Conservation (phyloP, 345 rosid species). For the Sapria himalayana region DNA sequence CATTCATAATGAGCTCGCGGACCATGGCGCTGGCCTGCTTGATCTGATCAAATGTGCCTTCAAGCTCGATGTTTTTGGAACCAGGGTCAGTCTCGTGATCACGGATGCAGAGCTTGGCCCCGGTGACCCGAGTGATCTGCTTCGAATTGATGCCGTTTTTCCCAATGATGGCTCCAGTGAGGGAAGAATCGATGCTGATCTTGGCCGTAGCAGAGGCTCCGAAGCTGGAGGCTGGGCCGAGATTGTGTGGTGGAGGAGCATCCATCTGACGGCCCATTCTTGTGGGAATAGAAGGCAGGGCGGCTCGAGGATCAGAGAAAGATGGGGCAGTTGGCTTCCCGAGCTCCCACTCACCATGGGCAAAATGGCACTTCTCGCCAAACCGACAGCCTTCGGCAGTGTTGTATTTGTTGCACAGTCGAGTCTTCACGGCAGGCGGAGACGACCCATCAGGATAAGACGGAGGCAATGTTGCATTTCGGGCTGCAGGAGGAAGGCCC, state of each 20-base stretch:
- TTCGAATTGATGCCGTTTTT: conserved; percentile 85
- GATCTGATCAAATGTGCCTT: conserved; percentile 93
- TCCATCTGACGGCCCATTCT: conserved; percentile 36
- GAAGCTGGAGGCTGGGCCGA: conserved; percentile 53
- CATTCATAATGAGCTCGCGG: conserved; percentile 54
- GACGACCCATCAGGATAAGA: conserved; percentile 36
- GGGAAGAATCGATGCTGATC: conserved; percentile 78
- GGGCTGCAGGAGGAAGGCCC: conserved; percentile 27
- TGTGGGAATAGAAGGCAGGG: conserved; percentile 18
- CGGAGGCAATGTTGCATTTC: conserved; percentile 35
- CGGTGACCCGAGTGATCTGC: conserved; percentile 69
- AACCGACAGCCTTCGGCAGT: conserved; percentile 75
- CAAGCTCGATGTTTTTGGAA: conserved; percentile 74
- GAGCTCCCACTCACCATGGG: conserved; percentile 77
- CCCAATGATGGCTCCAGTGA: conserved; percentile 90
- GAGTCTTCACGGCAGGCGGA: conserved; percentile 33
- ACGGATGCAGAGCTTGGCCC: conserved; percentile 74
- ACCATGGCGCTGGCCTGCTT: conserved; percentile 94
- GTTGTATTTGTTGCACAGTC: conserved; percentile 50
- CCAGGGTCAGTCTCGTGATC: conserved; percentile 70
- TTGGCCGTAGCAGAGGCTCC: conserved; percentile 83
- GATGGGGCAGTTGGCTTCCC: conserved; percentile 36
- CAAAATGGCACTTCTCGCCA: conserved; percentile 66
- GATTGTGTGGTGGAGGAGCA: conserved; percentile 17
- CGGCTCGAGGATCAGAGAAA: conserved; percentile 36